Percentiles rank a stretch among this genome's conserved stretches.
Evolutionary conservation across 73 alveolate genomes (phyloP).

Genomic region (Paramecium biaurelia): DNA sequence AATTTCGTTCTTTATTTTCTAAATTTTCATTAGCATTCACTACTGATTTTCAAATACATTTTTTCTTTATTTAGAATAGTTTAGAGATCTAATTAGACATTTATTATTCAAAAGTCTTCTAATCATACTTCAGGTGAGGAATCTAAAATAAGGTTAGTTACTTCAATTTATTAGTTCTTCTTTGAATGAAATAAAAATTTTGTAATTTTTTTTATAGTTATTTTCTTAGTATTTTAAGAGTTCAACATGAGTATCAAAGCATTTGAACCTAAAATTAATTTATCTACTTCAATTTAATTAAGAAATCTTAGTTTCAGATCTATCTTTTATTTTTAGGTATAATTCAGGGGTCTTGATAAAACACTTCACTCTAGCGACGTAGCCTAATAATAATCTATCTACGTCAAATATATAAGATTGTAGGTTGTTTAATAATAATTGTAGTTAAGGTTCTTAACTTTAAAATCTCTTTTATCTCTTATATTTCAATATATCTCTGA

Average conservation of each 20-base stretch:
- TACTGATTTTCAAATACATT: not conserved
- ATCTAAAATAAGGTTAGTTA: slow-evolving; percentile 16
- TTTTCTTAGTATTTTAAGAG: not conserved
- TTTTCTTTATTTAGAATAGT: not conserved
- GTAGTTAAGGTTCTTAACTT: not conserved
- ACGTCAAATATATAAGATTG: not conserved
- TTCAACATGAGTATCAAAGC: not conserved
- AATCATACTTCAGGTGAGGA: not conserved
- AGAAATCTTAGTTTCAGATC: not conserved
- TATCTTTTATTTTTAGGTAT: not conserved
- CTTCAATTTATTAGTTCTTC: not conserved
- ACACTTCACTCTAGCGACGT: slow-evolving; percentile 12
- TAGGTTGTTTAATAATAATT: not conserved
- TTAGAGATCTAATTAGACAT: not conserved
- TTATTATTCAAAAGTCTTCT: not conserved
- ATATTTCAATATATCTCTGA: not conserved
- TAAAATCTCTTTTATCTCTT: not conserved
- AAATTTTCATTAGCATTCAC: not conserved
- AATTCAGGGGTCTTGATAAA: not conserved
- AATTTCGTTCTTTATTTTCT: not conserved
- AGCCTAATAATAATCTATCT: slow-evolving; percentile 36
- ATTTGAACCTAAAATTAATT: not conserved
- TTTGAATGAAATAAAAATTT: not conserved
- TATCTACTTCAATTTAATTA: not conserved
- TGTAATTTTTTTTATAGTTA: not conserved